Evolutionary conservation across 2,329 filamentous ascomycete species (phyloP).

Genomic region (Stagonosporopsis cucurbitacearum): DNA sequence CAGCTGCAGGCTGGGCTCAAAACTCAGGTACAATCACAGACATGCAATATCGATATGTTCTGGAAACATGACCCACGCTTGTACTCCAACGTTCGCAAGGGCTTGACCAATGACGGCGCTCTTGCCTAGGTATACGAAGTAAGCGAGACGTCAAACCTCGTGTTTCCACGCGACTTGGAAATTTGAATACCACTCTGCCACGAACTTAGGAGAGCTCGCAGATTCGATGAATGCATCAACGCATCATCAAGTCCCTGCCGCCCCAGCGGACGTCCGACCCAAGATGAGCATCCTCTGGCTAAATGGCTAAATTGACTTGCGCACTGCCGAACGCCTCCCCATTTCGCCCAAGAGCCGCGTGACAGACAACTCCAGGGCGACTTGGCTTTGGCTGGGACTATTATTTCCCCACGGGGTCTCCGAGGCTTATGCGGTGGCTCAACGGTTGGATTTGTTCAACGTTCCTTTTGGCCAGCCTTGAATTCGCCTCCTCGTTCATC

Average conservation of each 20-base stretch:
- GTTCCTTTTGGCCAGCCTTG: not conserved
- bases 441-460: not conserved
- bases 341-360: not conserved
- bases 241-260: not conserved
- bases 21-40: not conserved
- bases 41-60: not conserved
- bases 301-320: not conserved
- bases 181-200: too few species aligned
- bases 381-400: constrained; percentile 31
- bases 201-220: too few species aligned
- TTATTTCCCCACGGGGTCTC: constrained; percentile 37
- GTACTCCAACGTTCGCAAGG: too few species aligned
- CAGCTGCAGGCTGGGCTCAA: not conserved
- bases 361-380: not conserved
- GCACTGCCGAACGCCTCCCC: not conserved
- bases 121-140: too few species aligned
- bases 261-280: not conserved
- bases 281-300: not conserved
- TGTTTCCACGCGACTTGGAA: not conserved
- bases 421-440: not conserved
- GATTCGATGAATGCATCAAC: not conserved
- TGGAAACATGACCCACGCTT: not conserved
- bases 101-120: too few species aligned
- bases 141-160: too few species aligned
- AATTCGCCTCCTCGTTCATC: not conserved